phyloP scores from a whole-genome alignment of 2,329 filamentous ascomycete species.

The Stemphylium lycopersici region DNA sequence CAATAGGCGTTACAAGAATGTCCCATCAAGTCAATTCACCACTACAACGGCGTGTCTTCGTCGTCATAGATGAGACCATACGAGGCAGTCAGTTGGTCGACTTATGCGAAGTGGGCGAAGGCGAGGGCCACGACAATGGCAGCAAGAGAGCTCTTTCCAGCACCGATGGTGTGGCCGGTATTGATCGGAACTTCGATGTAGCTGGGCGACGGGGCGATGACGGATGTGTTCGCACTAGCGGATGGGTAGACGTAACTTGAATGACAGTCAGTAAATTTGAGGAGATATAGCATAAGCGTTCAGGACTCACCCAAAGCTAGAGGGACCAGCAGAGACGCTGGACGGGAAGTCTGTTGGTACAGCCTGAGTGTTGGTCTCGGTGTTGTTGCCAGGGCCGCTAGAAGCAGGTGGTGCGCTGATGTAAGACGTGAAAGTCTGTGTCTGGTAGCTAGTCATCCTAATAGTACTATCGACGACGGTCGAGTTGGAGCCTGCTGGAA shows the following conservation, averaged over 20 bases:
- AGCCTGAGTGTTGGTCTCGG: slow-evolving; percentile 23
- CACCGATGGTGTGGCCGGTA: slow-evolving; percentile 27
- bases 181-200: slow-evolving; percentile 33
- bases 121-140: slow-evolving; percentile 36
- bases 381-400: slow-evolving; percentile 12
- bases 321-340: slow-evolving; percentile 24
- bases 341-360: slow-evolving; percentile 28
- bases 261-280: slow-evolving; percentile 8
- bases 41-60: slow-evolving; percentile 18
- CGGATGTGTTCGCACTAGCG: slow-evolving; percentile 29
- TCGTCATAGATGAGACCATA: slow-evolving; percentile 10
- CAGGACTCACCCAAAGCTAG: slow-evolving; percentile 34
- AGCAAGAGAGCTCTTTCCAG: slow-evolving; percentile 31
- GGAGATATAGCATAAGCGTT: not conserved
- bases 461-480: slow-evolving; percentile 26
- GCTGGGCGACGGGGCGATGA: slow-evolving; percentile 32
- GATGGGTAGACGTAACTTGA: slow-evolving; percentile 25
- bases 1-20: slow-evolving; percentile 27
- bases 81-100: not conserved
- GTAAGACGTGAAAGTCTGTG: slow-evolving; percentile 28
- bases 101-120: slow-evolving; percentile 36
- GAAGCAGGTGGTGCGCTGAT: slow-evolving; percentile 19
- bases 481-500: slow-evolving; percentile 13
- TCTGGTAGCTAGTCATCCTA: slow-evolving; percentile 35
- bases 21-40: slow-evolving; percentile 17